Percentiles rank a stretch among this genome's conserved stretches.
Evolutionary conservation across 1,284 basidiomycete species (phyloP).

Genomic region (Moesziomyces globuligerus): DNA sequence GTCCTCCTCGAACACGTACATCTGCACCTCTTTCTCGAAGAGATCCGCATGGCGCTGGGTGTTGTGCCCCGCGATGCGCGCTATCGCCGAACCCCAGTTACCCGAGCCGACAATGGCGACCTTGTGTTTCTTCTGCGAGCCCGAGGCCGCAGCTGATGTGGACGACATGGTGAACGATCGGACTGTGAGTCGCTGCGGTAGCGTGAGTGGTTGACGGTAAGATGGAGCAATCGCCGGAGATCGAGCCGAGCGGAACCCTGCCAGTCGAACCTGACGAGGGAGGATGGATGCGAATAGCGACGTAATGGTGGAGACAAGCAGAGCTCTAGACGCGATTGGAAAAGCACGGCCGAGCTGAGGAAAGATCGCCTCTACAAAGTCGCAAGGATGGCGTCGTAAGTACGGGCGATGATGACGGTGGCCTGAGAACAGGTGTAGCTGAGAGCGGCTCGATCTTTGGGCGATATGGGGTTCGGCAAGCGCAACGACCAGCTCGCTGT

Average conservation of each 20-base stretch:
- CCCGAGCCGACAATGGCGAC: constrained; percentile 72
- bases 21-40: constrained; percentile 58
- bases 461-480: background rate
- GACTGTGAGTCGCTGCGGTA: constrained; percentile 6
- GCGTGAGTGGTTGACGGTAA: constrained; percentile 6
- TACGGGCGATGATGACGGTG: background rate
- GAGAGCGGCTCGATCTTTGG: background rate
- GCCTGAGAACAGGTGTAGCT: background rate
- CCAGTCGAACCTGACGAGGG: constrained; percentile 37
- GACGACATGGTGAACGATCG: constrained; percentile 22
- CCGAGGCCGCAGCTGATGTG: constrained; percentile 9
- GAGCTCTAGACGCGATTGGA: background rate
- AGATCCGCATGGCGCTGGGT: constrained; percentile 68
- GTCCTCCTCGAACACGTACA: constrained; percentile 64
- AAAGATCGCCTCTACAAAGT: too few relatives aligned
- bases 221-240: background rate
- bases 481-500: background rate
- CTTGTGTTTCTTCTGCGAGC: constrained; percentile 69
- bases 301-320: constrained; percentile 21
- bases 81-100: constrained; percentile 72
- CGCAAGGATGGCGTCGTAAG: background rate
- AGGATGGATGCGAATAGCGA: constrained; percentile 21
- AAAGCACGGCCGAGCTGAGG: too few relatives aligned
- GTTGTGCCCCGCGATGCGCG: constrained; percentile 71
- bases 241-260: constrained; percentile 19